These are phyloP conservation scores for Alternaria rosae DNA, from an alignment of 2,329 filamentous ascomycete species.

Conservation along the genomic window DNA sequence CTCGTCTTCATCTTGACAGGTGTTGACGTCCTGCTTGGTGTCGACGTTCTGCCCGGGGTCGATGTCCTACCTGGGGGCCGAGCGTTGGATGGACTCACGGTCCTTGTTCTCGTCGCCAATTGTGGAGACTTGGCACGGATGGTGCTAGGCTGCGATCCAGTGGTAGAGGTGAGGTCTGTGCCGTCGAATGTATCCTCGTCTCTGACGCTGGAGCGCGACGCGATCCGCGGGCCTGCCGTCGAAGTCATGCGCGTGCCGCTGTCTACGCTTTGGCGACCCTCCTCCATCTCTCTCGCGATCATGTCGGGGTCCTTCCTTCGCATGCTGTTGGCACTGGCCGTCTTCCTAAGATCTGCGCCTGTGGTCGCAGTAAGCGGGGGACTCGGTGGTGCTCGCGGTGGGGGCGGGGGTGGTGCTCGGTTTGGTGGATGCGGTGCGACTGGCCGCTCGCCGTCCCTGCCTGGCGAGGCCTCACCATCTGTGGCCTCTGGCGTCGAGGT, in stretches of 20 bases:
- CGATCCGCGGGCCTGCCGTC: slow-evolving; percentile 46
- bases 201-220: slow-evolving; percentile 54
- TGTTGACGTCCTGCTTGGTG: slow-evolving; percentile 33
- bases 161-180: slow-evolving; percentile 55
- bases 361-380: slow-evolving; percentile 55
- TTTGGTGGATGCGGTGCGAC: slow-evolving; percentile 21
- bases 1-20: slow-evolving; percentile 39
- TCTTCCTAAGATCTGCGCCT: slow-evolving; percentile 53
- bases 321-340: slow-evolving; percentile 55
- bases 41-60: slow-evolving; percentile 24
- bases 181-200: slow-evolving; percentile 47
- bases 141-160: slow-evolving; percentile 51
- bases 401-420: slow-evolving; percentile 25
- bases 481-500: slow-evolving; percentile 53
- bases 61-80: slow-evolving; percentile 33
- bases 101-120: slow-evolving; percentile 28
- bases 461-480: slow-evolving; percentile 47
- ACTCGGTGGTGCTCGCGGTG: slow-evolving; percentile 54
- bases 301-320: slow-evolving; percentile 49
- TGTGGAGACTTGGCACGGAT: slow-evolving; percentile 42
- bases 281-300: slow-evolving; percentile 46
- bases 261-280: slow-evolving; percentile 53
- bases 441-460: slow-evolving; percentile 25
- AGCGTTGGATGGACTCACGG: slow-evolving; percentile 33
- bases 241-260: slow-evolving; percentile 47